Evolutionary conservation across 495 filamentous ascomycete genomes (phyloP), one percentile per base, ranked within the genome.

Genomic region (Mytilinidion resinicola): DNA sequence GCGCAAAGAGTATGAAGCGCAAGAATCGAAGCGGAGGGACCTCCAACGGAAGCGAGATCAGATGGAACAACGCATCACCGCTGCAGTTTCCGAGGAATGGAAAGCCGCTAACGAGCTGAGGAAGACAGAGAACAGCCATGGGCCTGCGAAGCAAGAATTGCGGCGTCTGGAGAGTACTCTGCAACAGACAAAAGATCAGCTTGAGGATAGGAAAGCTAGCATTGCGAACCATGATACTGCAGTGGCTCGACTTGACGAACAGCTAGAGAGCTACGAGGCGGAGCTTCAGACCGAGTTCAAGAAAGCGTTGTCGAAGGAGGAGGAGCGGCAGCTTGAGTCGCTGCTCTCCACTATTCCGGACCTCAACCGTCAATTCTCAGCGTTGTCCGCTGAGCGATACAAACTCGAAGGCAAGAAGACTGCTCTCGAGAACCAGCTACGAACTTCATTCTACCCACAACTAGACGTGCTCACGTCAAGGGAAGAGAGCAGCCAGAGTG

Each of bases 241-340:
- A 56, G 75, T 96, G 62, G 88, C 86, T 57, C 82, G 86, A 51
- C 73, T 92, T 42, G 82, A 82, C 48, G 86, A 90, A 48, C 86
- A 88, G 59, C 78, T 91, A 54, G 77, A 69, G 35, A 82, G 85
- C 0, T 86, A 90, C 63, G 81, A 91, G 66, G 78, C 82, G 10
- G 93, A 99, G 69, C 70, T 96, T 50, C 78, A 78, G 0, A 88
- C 90, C 4, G 84, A 91, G 14, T 97, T 96, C 77, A 95, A 95
- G 74, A 97, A 96, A 68, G 82, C 88, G 15, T 78, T 99, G 21
- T 88, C 86, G 15, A 78, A 79, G 9, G 82, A 85, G 21, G 93
- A 99, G 73, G 95, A 97, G 70, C 78, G 79, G 35, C 83, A 81
- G 62, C 77, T 99, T 3, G 89, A 95, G 59, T 75, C 76, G 10